Base-by-base conservation (phyloP, 1,284 basidiomycete genomes). In the Cutaneotrichosporon sp. region DNA sequence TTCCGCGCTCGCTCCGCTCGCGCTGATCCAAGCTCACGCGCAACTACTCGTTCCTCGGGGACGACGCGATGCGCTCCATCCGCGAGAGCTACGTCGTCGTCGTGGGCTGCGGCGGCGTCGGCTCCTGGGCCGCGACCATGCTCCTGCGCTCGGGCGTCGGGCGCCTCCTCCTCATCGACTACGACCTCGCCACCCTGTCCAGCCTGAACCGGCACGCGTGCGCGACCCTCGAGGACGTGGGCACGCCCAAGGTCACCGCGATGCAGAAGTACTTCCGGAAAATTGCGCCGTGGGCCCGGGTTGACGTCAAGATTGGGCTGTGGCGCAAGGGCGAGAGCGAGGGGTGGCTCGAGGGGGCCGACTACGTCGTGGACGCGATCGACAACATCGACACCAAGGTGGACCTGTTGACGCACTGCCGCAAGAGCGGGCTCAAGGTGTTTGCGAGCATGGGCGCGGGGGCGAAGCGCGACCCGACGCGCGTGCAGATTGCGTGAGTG, bases 381-480 rank as follows among this genome's bases (percentile, higher is more conserved):
- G 94, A 99, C 81, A 97, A 99, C 76, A 93, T 98, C 66, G 86
- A 90, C 50, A 95, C 95, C 1, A 98, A 98, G 79, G 89, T 94
- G 24, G 91, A 95, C 69, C 82, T 95, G 29, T 83, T 97, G 9
- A 87, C 89, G 59, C 87, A 93, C 73, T 95, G 93, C 71, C 84
- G 89, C 69, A 84, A 87, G 62, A 83, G 87, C 67, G 75, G 83
- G 36, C 87, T 94, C 78, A 91, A 90, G 82, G 89, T 97, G 20
- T 97, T 99, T 79, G 91, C 94, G 1, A 93, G 92, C 20, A 97
- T 99, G 92, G 97, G 97, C 46, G 92, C 95, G 1, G 90, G 95
- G n/a, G 91, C 95, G 8, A 99, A 99, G 81, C 86, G 85, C 64
- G 97, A 99, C 76, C 94, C 97, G 0, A 97, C 94, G 5, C 86